A percentile compares a stretch with the other conserved stretches of the same genome.
Evolutionary conservation across 306 rosid species (phyloP).

Genomic region (Casuarina equisetifolia): DNA sequence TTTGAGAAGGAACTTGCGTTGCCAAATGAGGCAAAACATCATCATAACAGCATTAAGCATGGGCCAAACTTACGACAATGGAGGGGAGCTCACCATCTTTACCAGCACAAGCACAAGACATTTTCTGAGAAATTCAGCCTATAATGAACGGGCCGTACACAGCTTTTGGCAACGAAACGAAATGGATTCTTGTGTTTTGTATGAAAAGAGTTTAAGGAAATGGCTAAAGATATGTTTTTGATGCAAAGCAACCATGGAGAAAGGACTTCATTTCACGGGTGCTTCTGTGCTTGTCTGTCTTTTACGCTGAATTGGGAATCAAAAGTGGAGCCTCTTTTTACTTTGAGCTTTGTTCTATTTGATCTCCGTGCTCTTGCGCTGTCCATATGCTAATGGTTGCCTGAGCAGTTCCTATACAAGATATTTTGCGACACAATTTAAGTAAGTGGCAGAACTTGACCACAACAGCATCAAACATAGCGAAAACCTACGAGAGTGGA

Average conservation of each 20-base stretch:
- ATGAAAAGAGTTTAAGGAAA: background rate
- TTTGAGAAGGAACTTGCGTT: constrained; percentile 30
- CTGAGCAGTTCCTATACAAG: no score
- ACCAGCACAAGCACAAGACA: constrained; percentile 27
- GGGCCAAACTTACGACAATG: constrained; percentile 15
- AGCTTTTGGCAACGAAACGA: background rate
- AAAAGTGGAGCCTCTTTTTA: background rate
- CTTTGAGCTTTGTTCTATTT: background rate
- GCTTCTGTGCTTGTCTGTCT: background rate
- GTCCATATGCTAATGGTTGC: background rate
- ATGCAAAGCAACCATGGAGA: constrained; percentile 19
- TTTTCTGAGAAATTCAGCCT: background rate
- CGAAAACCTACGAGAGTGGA: no score
- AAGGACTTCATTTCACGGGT: background rate
- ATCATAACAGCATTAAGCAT: constrained; percentile 21
- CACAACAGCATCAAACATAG: no score
- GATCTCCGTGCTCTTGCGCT: background rate
- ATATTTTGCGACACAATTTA: no score
- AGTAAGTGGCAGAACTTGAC: no score
- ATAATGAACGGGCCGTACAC: background rate
- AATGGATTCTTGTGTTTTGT: background rate
- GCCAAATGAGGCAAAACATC: constrained; percentile 18
- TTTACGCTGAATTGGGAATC: background rate
- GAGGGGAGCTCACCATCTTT: constrained; percentile 6
- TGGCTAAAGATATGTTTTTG: background rate